Percentiles rank a stretch among this genome's conserved stretches.
Conservation (phyloP, 164 flowering plant genomes). For the Chimonanthus praecox region DNA sequence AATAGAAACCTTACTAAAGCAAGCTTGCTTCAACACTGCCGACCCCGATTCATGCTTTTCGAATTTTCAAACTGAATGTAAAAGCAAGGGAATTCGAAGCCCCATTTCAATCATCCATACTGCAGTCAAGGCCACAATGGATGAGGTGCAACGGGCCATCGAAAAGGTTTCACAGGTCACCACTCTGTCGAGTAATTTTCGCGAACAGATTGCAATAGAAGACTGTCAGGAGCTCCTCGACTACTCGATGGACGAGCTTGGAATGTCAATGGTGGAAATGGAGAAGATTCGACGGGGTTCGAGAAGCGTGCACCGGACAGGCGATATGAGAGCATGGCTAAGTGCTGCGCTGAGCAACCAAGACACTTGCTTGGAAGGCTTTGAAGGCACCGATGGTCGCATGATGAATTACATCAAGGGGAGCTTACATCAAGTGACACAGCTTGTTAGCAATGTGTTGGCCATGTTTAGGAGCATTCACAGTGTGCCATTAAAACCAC, state of each 20-base stretch:
- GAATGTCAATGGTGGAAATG: constrained; percentile 66
- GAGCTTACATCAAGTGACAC: constrained; percentile 69
- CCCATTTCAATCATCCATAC: constrained; percentile 47
- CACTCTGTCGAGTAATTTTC: constrained; percentile 43
- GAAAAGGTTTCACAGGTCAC: constrained; percentile 41
- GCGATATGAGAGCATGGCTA: constrained; percentile 73
- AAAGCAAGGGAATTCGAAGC: background rate
- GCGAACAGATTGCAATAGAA: constrained; percentile 68
- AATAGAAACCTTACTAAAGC: constrained; percentile 29
- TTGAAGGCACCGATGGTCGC: constrained; percentile 63
- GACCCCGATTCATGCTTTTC: constrained; percentile 24
- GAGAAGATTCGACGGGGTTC: constrained; percentile 40
- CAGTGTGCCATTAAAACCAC: constrained; percentile 40
- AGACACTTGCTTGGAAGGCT: constrained; percentile 92
- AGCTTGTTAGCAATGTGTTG: constrained; percentile 62
- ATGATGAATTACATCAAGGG: constrained; percentile 49
- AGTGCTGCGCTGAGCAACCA: constrained; percentile 91
- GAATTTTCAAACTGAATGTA: constrained; percentile 6
- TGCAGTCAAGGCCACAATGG: constrained; percentile 44
- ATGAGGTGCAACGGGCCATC: constrained; percentile 45
- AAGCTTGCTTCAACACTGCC: constrained; percentile 37
- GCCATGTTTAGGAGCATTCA: constrained; percentile 48
- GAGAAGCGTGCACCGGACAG: constrained; percentile 24
- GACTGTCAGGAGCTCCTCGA: constrained; percentile 87
- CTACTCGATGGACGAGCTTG: constrained; percentile 70